Evolutionary conservation across 2,329 filamentous ascomycete genomes (phyloP), one percentile per base, ranked within the genome.

Genomic region (Orbilia brochopaga): DNA sequence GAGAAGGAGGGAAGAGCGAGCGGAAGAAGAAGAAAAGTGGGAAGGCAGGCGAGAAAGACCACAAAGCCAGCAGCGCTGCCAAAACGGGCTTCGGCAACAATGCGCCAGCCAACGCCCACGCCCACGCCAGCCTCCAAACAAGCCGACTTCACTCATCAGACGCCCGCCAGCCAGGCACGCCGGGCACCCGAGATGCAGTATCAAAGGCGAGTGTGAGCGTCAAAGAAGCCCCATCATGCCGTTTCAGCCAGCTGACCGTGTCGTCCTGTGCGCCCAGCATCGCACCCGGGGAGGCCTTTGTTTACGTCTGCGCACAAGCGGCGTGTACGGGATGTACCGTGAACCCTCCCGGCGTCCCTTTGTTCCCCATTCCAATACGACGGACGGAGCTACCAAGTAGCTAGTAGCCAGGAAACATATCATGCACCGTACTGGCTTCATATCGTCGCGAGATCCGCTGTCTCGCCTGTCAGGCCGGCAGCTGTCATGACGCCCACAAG

Each of bases 51-150:
- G 40, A 62, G 53, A 57, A 62, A 8, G 51, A 48, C 52, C 40
- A 52, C 64, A 48, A 48, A 48, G 57, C 51, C 57, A 61, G 62
- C n/a, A 69, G 58, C 52, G 52, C 46, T 37, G 40, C 48, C 58
- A 53, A 62, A 62, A 51, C 58, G 61, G 52, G 46, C 44, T 54
- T 63, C 59, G 58, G 65, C 65, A 70, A 63, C 59, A 63, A 70
- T 63, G 59, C 54, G 59, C 66, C 66, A 69, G 59, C 66, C 66
- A 69, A 54, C 63, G 53, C 44, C 61, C 57, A 57, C 61, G 40
- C 53, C 46, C 50, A 51, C 27, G 55, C 37, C 61, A 44, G 57
- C 27, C 51, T 24, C 27, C 23, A 46, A 8, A 58, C 37, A 23
- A 42, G 48, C n/a, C 3, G 10, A 27, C 11, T 15, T 6, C n/a